These are phyloP conservation scores for Ananas comosus DNA, from an alignment of 176 grass and related monocot species.

Conservation along the genomic window DNA sequence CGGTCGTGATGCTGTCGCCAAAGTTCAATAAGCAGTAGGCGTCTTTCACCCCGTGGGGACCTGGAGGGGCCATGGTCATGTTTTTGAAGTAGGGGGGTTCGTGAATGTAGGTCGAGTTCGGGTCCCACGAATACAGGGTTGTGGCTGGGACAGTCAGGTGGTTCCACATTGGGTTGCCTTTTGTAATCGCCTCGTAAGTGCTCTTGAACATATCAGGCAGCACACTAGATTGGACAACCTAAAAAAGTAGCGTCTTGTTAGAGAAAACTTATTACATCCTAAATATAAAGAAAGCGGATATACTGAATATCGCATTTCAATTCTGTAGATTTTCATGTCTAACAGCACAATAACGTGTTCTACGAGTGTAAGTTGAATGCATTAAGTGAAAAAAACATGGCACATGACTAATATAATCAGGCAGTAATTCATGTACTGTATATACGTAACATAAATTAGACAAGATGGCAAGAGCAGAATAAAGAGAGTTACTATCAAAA, in stretches of 20 bases:
- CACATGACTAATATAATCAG: neutral
- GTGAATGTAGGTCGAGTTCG: neutral
- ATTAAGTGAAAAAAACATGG: neutral
- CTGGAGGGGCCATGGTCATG: neutral
- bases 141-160: neutral
- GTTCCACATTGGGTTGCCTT: constrained; percentile 4
- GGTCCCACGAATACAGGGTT: constrained; percentile 1
- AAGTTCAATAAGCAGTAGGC: constrained; percentile 5
- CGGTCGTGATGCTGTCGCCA: neutral
- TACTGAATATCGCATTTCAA: neutral
- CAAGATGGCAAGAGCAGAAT: neutral
- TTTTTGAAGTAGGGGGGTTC: neutral
- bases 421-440: too few species aligned
- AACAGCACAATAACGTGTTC: too few species aligned
- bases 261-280: neutral
- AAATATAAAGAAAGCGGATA: neutral
- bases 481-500: neutral
- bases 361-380: neutral
- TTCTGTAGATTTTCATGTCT: too few species aligned
- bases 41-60: neutral
- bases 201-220: constrained; percentile 3
- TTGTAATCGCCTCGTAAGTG: constrained; percentile 3
- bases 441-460: neutral
- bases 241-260: neutral
- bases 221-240: constrained; percentile 1